Evolutionary conservation across 768 basidiomycete species (phyloP), one percentile per base, ranked within the genome.

Genomic region (Kwoniella shandongensis): DNA sequence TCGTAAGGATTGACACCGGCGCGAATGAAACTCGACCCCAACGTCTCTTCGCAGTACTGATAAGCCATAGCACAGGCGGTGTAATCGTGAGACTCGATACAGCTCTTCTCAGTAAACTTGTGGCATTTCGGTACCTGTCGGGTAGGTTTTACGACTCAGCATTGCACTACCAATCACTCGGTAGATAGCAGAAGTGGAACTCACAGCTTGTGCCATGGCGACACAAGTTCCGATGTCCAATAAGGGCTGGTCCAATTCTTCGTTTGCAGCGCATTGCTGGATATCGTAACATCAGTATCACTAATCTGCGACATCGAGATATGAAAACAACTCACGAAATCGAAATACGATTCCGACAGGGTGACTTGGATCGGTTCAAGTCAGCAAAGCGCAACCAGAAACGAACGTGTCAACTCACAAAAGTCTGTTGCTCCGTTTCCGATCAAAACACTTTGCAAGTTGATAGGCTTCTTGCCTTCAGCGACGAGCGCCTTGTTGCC

Each of bases 391-490:
- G 29, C 26, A 42, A 17, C 6, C 40, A n/a, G n/a, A 42, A 23
- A 42, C 40, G 17, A 6, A 23, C 27, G 3, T 22, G 25, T 30
- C 15, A 18, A 46, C 67, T 54, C 46, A 75, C 71, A 61, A n/a
- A 51, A 51, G 42, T 73, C 69, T 8, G 76, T 76, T 52, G 72
- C 68, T 79, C 80, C 40, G 81, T 83, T 27, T 75, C 81, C 88
- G 54, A 90, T 89, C 72, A 89, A 78, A n/a, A 88, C 80, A 55
- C 83, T 86, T 53, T 82, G 78, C 4, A 91, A 78, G 70, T 89
- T 89, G 61, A 90, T 79, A 2, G 80, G 76, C 65, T 62, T 79
- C 65, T 75, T 81, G 59, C 80, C 86, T 15, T 70, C 81, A n/a
- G 80, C 73, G 38, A 79, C 73, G 10, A 86, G 79, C 26, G 79